phyloP scores from a whole-genome alignment of 495 filamentous ascomycete species.

The Neurospora terricola region DNA sequence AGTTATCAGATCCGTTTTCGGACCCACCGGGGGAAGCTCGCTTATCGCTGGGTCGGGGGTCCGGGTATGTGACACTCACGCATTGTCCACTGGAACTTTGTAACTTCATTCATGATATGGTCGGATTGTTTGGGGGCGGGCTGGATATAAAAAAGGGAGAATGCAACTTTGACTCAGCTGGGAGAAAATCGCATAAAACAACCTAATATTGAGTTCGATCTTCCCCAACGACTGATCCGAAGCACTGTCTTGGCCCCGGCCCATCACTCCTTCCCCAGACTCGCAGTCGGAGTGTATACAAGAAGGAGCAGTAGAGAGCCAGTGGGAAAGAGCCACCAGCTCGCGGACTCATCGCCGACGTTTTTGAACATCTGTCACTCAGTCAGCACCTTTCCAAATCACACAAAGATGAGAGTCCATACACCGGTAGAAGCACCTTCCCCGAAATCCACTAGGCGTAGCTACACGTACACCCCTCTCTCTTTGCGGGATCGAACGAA shows the following conservation, averaged over 20 bases:
- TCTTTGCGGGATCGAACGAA: conserved; percentile 8
- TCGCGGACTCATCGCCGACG: background rate
- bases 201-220: background rate
- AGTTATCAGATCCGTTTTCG: conserved; percentile 12
- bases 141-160: too few relatives aligned
- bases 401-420: too few relatives aligned
- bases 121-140: background rate
- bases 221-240: background rate
- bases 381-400: background rate
- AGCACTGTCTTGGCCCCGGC: background rate
- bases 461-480: conserved; percentile 19
- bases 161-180: background rate
- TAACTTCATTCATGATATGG: background rate
- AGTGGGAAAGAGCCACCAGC: background rate
- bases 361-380: background rate
- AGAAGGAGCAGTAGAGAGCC: background rate
- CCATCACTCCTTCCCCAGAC: background rate
- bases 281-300: background rate
- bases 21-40: background rate
- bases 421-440: background rate
- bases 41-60: background rate
- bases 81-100: background rate
- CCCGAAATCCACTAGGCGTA: background rate
- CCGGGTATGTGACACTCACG: background rate
- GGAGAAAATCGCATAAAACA: background rate